phyloP scores from a whole-genome alignment of 208 protist species.

The Leishmania gerbilli region DNA sequence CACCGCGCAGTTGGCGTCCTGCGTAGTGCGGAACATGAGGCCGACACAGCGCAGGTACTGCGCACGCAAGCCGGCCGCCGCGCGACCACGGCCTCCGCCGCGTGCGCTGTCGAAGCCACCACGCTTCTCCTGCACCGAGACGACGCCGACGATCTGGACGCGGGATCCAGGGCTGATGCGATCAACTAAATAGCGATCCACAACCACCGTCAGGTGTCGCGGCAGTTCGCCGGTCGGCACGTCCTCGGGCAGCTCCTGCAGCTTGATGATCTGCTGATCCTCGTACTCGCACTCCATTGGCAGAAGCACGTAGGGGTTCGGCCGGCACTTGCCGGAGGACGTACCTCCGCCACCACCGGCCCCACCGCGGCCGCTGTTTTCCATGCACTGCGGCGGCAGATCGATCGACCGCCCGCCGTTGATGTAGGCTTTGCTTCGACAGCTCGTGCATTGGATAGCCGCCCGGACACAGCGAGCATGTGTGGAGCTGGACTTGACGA shows the following conservation, averaged over 20 bases:
- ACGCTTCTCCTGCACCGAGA: slow-evolving; percentile 84
- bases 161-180: slow-evolving; percentile 96
- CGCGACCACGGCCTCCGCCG: slow-evolving; percentile 40
- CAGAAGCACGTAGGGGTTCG: slow-evolving; percentile 93
- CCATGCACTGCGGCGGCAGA: slow-evolving; percentile 87
- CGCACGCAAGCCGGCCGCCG: slow-evolving; percentile 80
- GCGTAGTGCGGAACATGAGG: slow-evolving; percentile 70
- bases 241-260: slow-evolving; percentile 96
- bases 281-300: slow-evolving; percentile 94
- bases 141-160: slow-evolving; percentile 93
- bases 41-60: slow-evolving; percentile 90
- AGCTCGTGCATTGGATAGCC: slow-evolving; percentile 91
- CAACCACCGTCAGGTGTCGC: slow-evolving; percentile 80
- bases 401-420: slow-evolving; percentile 73
- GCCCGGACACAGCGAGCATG: slow-evolving; percentile 83
- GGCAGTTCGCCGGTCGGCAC: slow-evolving; percentile 95
- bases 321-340: slow-evolving; percentile 69
- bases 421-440: slow-evolving; percentile 85
- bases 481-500: slow-evolving; percentile 84
- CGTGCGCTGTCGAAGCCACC: slow-evolving; percentile 51
- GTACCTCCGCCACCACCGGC: slow-evolving; percentile 21
- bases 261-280: slow-evolving; percentile 93
- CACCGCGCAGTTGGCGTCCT: slow-evolving; percentile 43
- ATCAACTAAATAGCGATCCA: slow-evolving; percentile 94
- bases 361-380: slow-evolving; percentile 62